Percentiles rank a stretch among this genome's conserved stretches.
phyloP scores from a whole-genome alignment of 768 basidiomycete genomes.

The Tricholoma matsutake region DNA sequence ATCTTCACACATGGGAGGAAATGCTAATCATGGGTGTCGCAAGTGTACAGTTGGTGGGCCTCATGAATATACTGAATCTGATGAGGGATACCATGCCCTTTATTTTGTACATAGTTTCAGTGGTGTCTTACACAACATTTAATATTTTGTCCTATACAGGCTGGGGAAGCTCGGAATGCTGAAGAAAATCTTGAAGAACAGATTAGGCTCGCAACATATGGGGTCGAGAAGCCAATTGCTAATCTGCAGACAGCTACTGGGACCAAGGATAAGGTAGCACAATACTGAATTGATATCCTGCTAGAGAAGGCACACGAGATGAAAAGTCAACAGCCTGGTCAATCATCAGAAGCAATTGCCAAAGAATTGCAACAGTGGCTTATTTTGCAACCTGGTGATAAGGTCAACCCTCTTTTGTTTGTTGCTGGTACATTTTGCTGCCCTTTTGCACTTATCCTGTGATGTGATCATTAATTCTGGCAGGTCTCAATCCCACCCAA shows the following conservation, averaged over 20 bases:
- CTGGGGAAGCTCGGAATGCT: conserved; percentile 9
- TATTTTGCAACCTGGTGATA: conserved; percentile 17
- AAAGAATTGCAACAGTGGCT: conserved; percentile 18
- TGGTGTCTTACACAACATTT: background rate
- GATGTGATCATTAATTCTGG: background rate
- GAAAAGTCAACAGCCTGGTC: background rate
- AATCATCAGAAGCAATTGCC: conserved; percentile 13
- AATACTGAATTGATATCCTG: conserved; percentile 30
- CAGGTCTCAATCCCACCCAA: conserved; percentile 22
- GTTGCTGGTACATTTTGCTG: conserved; percentile 14
- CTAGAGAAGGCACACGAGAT: conserved; percentile 12
- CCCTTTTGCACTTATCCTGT: background rate
- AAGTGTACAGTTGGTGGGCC: conserved; percentile 31
- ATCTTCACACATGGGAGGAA: conserved; percentile 32
- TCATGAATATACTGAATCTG: conserved; percentile 19
- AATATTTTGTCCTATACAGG: background rate
- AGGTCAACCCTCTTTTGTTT: conserved; percentile 18
- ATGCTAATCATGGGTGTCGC: conserved; percentile 33
- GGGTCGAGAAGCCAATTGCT: conserved; percentile 13
- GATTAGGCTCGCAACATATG: conserved; percentile 16
- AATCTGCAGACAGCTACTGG: conserved; percentile 27
- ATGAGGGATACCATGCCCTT: conserved; percentile 27
- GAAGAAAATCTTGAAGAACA: conserved; percentile 19
- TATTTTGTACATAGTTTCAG: conserved; percentile 8
- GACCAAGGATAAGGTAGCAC: conserved; percentile 30